Evolutionary conservation across 768 basidiomycete species (phyloP), one percentile per base, ranked within the genome.

Genomic region (Termitomyces titanicus): DNA sequence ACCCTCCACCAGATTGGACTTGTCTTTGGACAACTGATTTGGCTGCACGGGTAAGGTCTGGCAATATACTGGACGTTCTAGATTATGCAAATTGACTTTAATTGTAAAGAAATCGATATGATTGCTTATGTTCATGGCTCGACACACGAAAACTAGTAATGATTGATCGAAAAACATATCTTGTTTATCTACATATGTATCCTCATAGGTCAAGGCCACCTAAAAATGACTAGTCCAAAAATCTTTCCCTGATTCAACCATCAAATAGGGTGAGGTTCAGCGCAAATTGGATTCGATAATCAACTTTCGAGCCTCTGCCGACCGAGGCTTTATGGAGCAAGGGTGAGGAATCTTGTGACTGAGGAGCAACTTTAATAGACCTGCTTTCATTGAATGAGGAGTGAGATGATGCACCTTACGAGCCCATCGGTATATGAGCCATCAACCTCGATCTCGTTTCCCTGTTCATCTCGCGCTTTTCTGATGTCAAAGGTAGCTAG

Each of bases 281-380:
- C 5, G 6, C n/a, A 9, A 3, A 3, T 54, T 50, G n/a, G n/a
- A 27, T 25, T 51, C 39, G n/a, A 51, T 18, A 20, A 40, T 51
- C 50, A 51, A 31, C 10, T 31, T 22, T 27, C 12, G 39, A 9
- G 29, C 29, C 2, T 51, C n/a, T 17, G n/a, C 25, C 8, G 50
- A 51, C 20, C 50, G 39, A n/a, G 50, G 39, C 10, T 18, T 51
- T 38, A 51, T 50, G n/a, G 49, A 51, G 25, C 50, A 51, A 5
- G 17, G 17, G 12, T 18, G 29, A 10, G 50, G 39, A 42, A 51
- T 27, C 39, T 51, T 51, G 15, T 51, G 50, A 20, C 50, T 51
- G 22, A 2, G 3, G 8, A 42, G 20, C 15, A 18, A 40, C 8
- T 31, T 7, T n/a, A 13, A 50, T n/a, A 1, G n/a, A 7, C 17